Evolutionary conservation across 108 stramenopile species (phyloP).

Genomic region (Cyclostephanos tholiformis): DNA sequence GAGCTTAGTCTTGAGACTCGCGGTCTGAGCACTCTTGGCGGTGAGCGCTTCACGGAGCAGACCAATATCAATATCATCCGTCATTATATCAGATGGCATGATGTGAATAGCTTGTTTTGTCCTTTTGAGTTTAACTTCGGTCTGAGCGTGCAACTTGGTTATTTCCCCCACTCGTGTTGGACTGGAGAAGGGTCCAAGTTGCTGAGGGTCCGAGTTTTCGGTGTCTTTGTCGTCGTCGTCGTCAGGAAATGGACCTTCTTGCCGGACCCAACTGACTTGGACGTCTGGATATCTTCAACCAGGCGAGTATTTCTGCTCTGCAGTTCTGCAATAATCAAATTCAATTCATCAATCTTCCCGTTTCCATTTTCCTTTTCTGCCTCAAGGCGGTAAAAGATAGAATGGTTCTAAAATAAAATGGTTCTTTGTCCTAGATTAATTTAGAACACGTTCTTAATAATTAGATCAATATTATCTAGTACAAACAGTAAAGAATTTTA

Average conservation of each 20-base stretch:
- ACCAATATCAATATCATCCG: constrained; percentile 33
- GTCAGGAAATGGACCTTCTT: too few species aligned
- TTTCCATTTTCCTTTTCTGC: not conserved
- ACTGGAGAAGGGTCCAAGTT: constrained; percentile 24
- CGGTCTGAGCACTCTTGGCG: constrained; percentile 44
- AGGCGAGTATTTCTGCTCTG: not conserved
- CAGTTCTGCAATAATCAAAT: not conserved
- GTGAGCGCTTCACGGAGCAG: constrained; percentile 46
- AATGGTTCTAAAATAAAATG: too few species aligned
- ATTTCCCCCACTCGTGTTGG: constrained; percentile 22
- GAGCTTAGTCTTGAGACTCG: constrained; percentile 39
- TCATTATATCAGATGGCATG: constrained; percentile 11
- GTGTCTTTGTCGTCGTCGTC: too few species aligned
- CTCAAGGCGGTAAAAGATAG: too few species aligned
- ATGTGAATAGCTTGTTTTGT: constrained; percentile 26
- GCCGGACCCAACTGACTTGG: too few species aligned
- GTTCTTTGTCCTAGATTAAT: too few species aligned
- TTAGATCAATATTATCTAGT: too few species aligned
- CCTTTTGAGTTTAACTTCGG: constrained; percentile 46
- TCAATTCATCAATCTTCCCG: not conserved
- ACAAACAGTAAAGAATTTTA: too few species aligned
- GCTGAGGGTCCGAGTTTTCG: constrained; percentile 19
- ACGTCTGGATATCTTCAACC: not conserved
- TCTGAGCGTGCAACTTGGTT: constrained; percentile 37
- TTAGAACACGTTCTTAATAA: too few species aligned